These are phyloP conservation scores for Roridomyces roridus DNA, from an alignment of 768 basidiomycete genomes.

Conservation along the genomic window DNA sequence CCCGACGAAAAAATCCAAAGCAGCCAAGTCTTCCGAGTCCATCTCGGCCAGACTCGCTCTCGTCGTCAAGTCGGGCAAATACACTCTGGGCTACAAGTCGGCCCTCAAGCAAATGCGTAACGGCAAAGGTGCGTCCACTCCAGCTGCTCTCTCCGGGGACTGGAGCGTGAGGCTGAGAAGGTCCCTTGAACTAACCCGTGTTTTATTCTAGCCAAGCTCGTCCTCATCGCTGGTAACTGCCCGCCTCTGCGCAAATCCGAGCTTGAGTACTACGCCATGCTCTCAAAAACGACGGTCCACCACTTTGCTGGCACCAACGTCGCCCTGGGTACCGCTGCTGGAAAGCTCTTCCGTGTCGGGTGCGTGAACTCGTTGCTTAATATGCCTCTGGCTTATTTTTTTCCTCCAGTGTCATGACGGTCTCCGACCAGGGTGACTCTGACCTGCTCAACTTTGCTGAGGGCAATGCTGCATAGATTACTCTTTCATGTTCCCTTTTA, in stretches of 20 bases:
- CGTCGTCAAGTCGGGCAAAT: slow-evolving; percentile 99
- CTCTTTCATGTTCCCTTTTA: slow-evolving; percentile 12
- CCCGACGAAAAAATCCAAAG: slow-evolving; percentile 94
- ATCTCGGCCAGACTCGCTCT: slow-evolving; percentile 92
- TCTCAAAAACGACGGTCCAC: slow-evolving; percentile 98
- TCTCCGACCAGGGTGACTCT: slow-evolving; percentile 95
- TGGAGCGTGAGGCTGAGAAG: slow-evolving; percentile 99
- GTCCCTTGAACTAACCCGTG: slow-evolving; percentile 81
- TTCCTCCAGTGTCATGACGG: slow-evolving; percentile 87
- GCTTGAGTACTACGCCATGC: slow-evolving; percentile 99
- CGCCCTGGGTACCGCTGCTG: slow-evolving; percentile 97
- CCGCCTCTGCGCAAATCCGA: slow-evolving; percentile 99
- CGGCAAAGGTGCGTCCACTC: slow-evolving; percentile 87
- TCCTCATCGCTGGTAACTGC: slow-evolving; percentile 98
- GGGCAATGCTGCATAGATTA: slow-evolving; percentile 63
- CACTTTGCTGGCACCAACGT: slow-evolving; percentile 98
- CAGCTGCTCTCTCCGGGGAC: slow-evolving; percentile 74
- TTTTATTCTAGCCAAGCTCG: slow-evolving; percentile 83
- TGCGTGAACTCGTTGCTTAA: slow-evolving; percentile 38
- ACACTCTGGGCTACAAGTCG: slow-evolving; percentile 96
- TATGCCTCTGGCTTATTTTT: background rate
- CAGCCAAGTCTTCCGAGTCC: slow-evolving; percentile 91
- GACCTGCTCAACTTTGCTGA: slow-evolving; percentile 91
- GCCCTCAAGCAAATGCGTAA: slow-evolving; percentile 98
- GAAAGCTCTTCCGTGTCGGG: slow-evolving; percentile 99